A percentile compares a stretch with the other conserved stretches of the same genome.
Conservation (phyloP, 805 yeast genomes). For the Lipomyces sp. region DNA sequence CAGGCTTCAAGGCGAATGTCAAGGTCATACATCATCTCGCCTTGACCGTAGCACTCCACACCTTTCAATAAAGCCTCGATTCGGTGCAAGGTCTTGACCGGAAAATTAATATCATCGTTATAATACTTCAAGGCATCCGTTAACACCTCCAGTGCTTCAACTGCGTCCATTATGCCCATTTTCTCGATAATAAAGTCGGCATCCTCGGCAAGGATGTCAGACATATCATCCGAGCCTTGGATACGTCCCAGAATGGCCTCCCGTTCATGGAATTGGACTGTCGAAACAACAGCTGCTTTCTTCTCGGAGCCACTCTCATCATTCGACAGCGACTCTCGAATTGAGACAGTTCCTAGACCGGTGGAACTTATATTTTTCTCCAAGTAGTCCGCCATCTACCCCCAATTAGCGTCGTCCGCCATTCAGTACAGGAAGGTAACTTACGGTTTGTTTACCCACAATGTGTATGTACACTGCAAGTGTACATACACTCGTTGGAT, state of each 20-base stretch:
- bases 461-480: too few species aligned
- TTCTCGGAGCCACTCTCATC: slow-evolving; percentile 10
- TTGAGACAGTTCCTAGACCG: slow-evolving; percentile 40
- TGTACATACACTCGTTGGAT: too few species aligned
- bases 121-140: slow-evolving; percentile 48
- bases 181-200: slow-evolving; percentile 51
- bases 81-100: slow-evolving; percentile 46
- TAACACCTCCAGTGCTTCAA: slow-evolving; percentile 49
- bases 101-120: slow-evolving; percentile 53
- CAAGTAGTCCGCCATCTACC: slow-evolving; percentile 9
- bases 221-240: slow-evolving; percentile 24
- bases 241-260: slow-evolving; percentile 23
- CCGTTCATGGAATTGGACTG: slow-evolving; percentile 10
- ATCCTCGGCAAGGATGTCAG: slow-evolving; percentile 20
- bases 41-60: slow-evolving; percentile 24
- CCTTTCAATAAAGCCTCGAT: slow-evolving; percentile 44
- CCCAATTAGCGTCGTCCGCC: neutral
- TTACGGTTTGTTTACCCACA: too few species aligned
- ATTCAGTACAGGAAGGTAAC: too few species aligned
- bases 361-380: slow-evolving; percentile 53
- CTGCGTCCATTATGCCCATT: slow-evolving; percentile 46
- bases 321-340: slow-evolving; percentile 5
- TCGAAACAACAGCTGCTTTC: neutral
- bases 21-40: slow-evolving; percentile 32
- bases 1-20: slow-evolving; percentile 52